These are phyloP conservation scores for Coprinopsis marcescibilis DNA, from an alignment of 768 basidiomycete species.

Conservation along the genomic window DNA sequence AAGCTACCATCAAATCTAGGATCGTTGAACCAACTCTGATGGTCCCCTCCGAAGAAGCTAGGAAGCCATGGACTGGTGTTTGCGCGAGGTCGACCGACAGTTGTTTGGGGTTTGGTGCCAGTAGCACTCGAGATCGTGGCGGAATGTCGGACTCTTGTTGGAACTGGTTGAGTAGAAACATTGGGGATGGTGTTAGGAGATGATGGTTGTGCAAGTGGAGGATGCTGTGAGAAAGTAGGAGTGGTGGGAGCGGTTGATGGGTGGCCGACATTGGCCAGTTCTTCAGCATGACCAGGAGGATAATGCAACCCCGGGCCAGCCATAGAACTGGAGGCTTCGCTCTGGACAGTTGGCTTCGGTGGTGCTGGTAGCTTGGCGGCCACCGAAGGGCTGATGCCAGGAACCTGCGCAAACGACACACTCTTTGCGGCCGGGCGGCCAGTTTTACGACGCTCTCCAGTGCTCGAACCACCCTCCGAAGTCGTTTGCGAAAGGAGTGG, in stretches of 20 bases:
- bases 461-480: neutral
- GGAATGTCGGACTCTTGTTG: neutral
- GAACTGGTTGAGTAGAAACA: neutral
- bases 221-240: neutral
- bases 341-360: neutral
- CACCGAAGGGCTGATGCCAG: slow-evolving; percentile 11
- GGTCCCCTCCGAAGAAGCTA: slow-evolving; percentile 55
- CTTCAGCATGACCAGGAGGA: neutral
- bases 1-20: slow-evolving; percentile 92
- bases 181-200: neutral
- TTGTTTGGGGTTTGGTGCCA: neutral
- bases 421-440: slow-evolving; percentile 46
- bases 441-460: slow-evolving; percentile 12
- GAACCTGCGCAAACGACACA: slow-evolving; percentile 38
- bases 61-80: slow-evolving; percentile 65
- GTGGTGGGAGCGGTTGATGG: slow-evolving; percentile 1
- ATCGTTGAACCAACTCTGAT: slow-evolving; percentile 94
- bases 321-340: slow-evolving; percentile 3
- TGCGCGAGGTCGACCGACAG: slow-evolving; percentile 49
- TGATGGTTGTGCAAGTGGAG: slow-evolving; percentile 11
- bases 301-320: neutral
- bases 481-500: no score
- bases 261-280: neutral
- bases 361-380: slow-evolving; percentile 8
- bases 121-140: neutral